phyloP scores from a whole-genome alignment of 139 green algal genomes.

The Coccomyxa sp. region DNA sequence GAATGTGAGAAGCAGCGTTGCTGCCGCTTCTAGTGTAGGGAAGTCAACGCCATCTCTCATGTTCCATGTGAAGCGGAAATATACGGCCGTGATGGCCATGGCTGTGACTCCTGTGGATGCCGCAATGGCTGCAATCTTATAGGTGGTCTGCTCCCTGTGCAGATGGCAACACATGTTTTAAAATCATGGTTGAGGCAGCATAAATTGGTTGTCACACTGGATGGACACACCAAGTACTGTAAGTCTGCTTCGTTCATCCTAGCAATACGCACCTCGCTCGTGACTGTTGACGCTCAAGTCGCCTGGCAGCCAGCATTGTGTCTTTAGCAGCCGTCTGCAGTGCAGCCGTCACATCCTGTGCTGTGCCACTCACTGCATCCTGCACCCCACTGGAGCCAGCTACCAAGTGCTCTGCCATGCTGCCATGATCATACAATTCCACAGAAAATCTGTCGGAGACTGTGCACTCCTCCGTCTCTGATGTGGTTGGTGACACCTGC shows the following conservation, averaged over 20 bases:
- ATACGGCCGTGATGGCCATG: constrained; percentile 66
- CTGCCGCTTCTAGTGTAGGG: constrained; percentile 56
- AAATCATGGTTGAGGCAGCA: background rate
- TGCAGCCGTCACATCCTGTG: background rate
- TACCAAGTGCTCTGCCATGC: no score
- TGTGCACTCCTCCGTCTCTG: no score
- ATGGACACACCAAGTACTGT: background rate
- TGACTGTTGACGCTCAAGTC: constrained; percentile 7
- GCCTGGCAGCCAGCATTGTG: background rate
- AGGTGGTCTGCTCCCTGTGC: constrained; percentile 59
- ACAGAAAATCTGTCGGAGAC: no score
- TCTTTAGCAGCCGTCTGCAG: background rate
- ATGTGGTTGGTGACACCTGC: no score
- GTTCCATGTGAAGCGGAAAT: constrained; percentile 68
- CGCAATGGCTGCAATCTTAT: constrained; percentile 66
- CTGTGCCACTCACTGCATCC: background rate
- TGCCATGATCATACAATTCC: no score
- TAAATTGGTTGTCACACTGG: background rate
- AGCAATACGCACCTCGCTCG: background rate
- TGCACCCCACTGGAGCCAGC: no score
- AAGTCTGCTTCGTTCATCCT: background rate
- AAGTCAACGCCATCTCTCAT: constrained; percentile 46
- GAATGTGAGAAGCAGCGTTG: constrained; percentile 65
- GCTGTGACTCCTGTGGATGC: constrained; percentile 49
- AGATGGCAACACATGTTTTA: background rate